Percentiles rank a stretch among this genome's conserved stretches.
phyloP scores from a whole-genome alignment of 2,329 filamentous ascomycete species.

The Atkinsonella texensis region DNA sequence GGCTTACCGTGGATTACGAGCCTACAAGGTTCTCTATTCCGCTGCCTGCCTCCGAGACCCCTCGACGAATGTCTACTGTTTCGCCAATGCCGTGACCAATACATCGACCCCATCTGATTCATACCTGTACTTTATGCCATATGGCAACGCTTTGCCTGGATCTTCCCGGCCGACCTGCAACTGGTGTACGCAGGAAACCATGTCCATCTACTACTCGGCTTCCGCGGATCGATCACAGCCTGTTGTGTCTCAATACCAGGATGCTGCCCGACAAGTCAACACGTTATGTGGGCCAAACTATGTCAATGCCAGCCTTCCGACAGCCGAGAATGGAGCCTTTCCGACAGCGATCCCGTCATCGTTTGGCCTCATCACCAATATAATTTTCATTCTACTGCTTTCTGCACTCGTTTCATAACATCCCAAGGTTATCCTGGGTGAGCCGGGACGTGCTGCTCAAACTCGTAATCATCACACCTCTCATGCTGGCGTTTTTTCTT shows the following conservation, averaged over 20 bases:
- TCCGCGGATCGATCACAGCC: conserved; percentile 53
- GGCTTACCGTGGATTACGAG: conserved; percentile 62
- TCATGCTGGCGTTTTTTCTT: too few species aligned
- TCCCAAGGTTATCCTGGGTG: too few species aligned
- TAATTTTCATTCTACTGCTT: conserved; percentile 10
- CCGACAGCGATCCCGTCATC: conserved; percentile 10
- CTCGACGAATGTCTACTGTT: conserved; percentile 59
- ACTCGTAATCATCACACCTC: too few species aligned
- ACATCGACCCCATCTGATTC: conserved; percentile 54
- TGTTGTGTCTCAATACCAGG: conserved; percentile 55
- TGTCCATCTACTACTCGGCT: conserved; percentile 65
- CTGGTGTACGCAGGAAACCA: conserved; percentile 64
- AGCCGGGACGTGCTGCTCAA: too few species aligned
- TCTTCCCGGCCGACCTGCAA: conserved; percentile 63
- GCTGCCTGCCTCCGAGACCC: conserved; percentile 68
- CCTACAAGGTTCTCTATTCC: conserved; percentile 68
- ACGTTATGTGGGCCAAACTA: conserved; percentile 46
- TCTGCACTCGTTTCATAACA: conserved; percentile 12
- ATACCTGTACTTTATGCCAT: conserved; percentile 76
- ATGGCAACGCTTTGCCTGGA: conserved; percentile 59
- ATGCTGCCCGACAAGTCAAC: conserved; percentile 64
- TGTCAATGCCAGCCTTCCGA: conserved; percentile 43
- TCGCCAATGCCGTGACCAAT: conserved; percentile 76
- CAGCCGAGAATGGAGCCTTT: conserved; percentile 13
- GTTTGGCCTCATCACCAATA: conserved; percentile 1